Conservation (phyloP, 495 filamentous ascomycete genomes). For the Xylaria longipes region DNA sequence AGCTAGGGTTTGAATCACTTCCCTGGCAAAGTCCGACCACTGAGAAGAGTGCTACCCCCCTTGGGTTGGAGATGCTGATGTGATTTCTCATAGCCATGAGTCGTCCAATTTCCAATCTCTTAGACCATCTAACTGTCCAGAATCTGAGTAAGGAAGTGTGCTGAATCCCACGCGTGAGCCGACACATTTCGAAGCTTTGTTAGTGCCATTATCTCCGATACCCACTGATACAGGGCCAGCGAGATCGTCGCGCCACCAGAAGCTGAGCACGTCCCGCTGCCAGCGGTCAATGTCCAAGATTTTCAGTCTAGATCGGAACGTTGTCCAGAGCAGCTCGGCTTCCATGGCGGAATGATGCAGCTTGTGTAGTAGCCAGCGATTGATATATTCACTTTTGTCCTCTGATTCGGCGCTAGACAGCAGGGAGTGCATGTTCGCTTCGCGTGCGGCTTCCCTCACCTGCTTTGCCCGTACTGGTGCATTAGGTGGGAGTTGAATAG, state of each 20-base stretch:
- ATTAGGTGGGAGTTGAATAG: constrained; percentile 29
- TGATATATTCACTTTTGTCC: constrained; percentile 51
- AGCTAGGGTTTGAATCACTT: not conserved
- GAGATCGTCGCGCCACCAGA: constrained; percentile 51
- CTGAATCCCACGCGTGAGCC: constrained; percentile 24
- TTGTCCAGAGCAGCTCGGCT: constrained; percentile 49
- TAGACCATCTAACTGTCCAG: constrained; percentile 17
- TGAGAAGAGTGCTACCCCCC: not conserved
- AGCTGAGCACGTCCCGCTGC: constrained; percentile 54
- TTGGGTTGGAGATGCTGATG: not conserved
- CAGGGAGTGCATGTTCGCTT: constrained; percentile 37
- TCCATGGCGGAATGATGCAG: constrained; percentile 52
- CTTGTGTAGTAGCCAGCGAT: constrained; percentile 55
- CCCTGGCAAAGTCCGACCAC: not conserved
- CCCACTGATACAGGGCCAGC: constrained; percentile 31
- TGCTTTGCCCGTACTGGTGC: constrained; percentile 31
- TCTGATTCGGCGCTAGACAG: constrained; percentile 30
- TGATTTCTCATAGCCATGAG: constrained; percentile 8
- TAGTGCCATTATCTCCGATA: constrained; percentile 35
- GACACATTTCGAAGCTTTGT: constrained; percentile 8
- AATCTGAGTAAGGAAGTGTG: constrained; percentile 12
- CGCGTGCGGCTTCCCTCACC: constrained; percentile 37
- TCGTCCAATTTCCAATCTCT: constrained; percentile 22
- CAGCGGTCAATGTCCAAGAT: constrained; percentile 49
- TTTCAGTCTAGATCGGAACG: constrained; percentile 41